Evolutionary conservation across 306 rosid genomes (phyloP), one percentile per base, ranked within the genome.

Genomic region (Dryas drummondii): DNA sequence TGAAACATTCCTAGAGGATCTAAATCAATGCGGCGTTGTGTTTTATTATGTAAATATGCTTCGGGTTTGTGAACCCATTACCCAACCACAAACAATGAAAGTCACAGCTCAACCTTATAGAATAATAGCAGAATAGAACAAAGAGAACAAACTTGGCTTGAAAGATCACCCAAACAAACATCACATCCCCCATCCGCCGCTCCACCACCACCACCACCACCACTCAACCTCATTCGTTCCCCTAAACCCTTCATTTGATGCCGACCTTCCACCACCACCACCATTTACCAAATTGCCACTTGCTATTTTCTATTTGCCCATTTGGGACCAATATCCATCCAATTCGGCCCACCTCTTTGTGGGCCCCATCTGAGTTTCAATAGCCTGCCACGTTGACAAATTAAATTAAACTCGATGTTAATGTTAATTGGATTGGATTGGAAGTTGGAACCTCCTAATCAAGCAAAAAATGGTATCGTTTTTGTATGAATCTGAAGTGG

Each of bases 221-320:
- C 4, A 15, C 66, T 57, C 54, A 71, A 1, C 62, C 16, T 46
- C 67, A 62, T 15, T 37, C 16, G 8, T 19, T 45, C 16, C 54
- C 71, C 37, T 32, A 32, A 32, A 32, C 37, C 3, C 37, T 32
- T 32, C 37, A 32, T 64, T 67, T 68, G 80, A 78, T 53, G 73
- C 80, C 65, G 78, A 86, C 89, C 89, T 50, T 9, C 70, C 83
- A 85, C 72, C 83, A 27, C 71, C 49, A 27, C 37, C 26, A 50
- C 42, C 72, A 40, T 26, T 32, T 67, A 14, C 69, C 19, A 71
- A 32, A 6, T 9, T 17, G 19, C 42, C 61, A 54, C 50, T 52
- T n/a, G 47, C 70, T 42, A 49, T 2, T 71, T 55, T 55, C 51
- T 44, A 59, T 55, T 44, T 44, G 44, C 9, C 66, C 22, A 44